Percentiles rank a stretch among this genome's conserved stretches.
Conservation (phyloP, 2,329 filamentous ascomycete species). For the Aspergillus pseudonomiae region DNA sequence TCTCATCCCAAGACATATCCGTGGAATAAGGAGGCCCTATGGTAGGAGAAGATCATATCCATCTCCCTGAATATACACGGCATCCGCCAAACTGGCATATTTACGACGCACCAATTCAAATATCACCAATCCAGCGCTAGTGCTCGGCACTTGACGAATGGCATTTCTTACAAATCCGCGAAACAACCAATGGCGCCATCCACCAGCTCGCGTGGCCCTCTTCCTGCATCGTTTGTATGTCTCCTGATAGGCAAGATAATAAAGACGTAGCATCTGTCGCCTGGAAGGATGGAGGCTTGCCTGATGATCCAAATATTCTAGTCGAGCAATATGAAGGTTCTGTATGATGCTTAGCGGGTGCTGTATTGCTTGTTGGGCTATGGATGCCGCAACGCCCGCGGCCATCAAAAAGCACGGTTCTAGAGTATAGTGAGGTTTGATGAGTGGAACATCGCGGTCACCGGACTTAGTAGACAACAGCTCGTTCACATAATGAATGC, state of each 20-base stretch:
- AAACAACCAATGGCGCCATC: conserved; percentile 61
- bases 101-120: conserved; percentile 66
- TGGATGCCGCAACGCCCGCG: conserved; percentile 61
- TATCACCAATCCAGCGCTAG: conserved; percentile 65
- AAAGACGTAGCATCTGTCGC: conserved; percentile 54
- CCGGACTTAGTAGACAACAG: conserved; percentile 31
- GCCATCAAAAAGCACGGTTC: conserved; percentile 64
- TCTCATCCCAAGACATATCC: neutral
- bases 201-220: conserved; percentile 54
- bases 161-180: conserved; percentile 59
- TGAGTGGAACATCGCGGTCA: conserved; percentile 46
- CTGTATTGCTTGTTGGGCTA: conserved; percentile 61
- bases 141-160: conserved; percentile 64
- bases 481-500: conserved; percentile 29
- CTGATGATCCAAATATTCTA: conserved; percentile 62
- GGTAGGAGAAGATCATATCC: conserved; percentile 64
- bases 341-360: conserved; percentile 64
- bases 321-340: conserved; percentile 60
- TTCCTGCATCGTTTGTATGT: conserved; percentile 59
- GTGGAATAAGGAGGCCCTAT: conserved; percentile 30
- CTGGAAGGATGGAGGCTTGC: conserved; percentile 46
- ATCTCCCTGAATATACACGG: conserved; percentile 59
- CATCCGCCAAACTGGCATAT: conserved; percentile 58
- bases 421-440: conserved; percentile 65
- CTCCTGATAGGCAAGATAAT: conserved; percentile 64